Percentiles rank a stretch among this genome's conserved stretches.
Conservation (phyloP, 2,329 filamentous ascomycete species). For the Aspergillus pseudoviridinutans region DNA sequence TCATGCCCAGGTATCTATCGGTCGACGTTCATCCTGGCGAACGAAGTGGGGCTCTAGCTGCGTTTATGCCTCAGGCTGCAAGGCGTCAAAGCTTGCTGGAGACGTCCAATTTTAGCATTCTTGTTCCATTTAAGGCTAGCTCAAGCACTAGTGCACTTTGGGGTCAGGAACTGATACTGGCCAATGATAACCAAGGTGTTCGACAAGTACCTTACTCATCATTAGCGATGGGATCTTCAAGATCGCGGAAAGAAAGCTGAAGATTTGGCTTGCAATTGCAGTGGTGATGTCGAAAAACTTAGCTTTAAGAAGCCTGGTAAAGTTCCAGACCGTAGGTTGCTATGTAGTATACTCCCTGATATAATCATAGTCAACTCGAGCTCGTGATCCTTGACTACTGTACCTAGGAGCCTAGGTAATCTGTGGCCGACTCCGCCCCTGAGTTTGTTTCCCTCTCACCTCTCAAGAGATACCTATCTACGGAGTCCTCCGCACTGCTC, state of each 20-base stretch:
- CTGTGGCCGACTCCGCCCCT: slow-evolving; percentile 13
- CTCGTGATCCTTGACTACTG: not conserved
- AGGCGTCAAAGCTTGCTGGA: not conserved
- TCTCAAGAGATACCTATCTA: slow-evolving; percentile 3
- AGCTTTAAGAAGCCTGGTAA: not conserved
- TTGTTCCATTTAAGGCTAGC: not conserved
- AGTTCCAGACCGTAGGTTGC: not conserved
- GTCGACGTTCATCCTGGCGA: not conserved
- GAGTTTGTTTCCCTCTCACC: slow-evolving; percentile 12
- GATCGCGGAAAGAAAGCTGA: not conserved
- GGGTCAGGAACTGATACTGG: not conserved
- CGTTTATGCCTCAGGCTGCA: not conserved
- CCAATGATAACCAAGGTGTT: not conserved
- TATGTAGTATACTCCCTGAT: not conserved
- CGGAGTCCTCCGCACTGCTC: not conserved
- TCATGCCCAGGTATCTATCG: not conserved
- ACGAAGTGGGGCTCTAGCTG: not conserved
- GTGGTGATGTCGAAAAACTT: not conserved
- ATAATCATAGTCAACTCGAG: not conserved
- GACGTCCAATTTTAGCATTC: not conserved
- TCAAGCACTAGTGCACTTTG: not conserved
- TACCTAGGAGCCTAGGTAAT: not conserved
- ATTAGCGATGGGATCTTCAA: not conserved
- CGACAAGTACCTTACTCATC: not conserved
- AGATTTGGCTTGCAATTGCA: not conserved